Evolutionary conservation across 1,139 yeast genomes (phyloP), one percentile per base, ranked within the genome.

Genomic region (Waltiozyma sp.): DNA sequence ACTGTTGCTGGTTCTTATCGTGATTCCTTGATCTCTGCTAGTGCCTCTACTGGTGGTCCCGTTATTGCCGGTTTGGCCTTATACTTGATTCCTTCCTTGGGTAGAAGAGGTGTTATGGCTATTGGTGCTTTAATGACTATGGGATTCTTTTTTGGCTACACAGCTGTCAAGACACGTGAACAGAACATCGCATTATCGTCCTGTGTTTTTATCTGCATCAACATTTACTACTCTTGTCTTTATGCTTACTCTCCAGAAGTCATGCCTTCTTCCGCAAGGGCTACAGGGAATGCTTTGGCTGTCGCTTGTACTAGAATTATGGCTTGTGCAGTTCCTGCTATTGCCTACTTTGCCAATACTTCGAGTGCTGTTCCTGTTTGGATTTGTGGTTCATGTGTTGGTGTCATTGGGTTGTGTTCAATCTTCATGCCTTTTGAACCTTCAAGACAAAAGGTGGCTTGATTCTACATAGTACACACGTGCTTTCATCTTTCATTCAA

Each of bases 191-290:
- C 72, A 1, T 65, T 75, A 42, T 63, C 72, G 14, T 66, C 76
- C 16, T 64, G 70, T 18, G 72, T 73, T 15, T 72, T 67, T 52
- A 62, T 75, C 35, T 59, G 70, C 39, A 60, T 74, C 47, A 70
- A 74, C 55, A 68, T 75, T 43, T 75, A 74, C 59, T 75, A 72
- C 52, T 77, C 77, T 1, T 69, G 70, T 40, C 61, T 76, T 38
- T 76, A 72, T 54, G 80, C 80, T 1, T 75, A 71, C 48, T 72
- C 80, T 1, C 80, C 81, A 0, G 82, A 76, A 55, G 75, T 73
- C 36, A 66, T 76, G 57, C 81, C 81, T 1, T 65, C 79, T 2
- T 60, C 62, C 18, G 75, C 75, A 19, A 61, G 82, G 50, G 75
- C 75, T 3, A 75, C 81, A 0, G 81, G 81, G 18, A 68, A 69